These are phyloP conservation scores for Cyclospora cayetanensis DNA, from an alignment of 169 alveolate genomes.

Conservation along the genomic window DNA sequence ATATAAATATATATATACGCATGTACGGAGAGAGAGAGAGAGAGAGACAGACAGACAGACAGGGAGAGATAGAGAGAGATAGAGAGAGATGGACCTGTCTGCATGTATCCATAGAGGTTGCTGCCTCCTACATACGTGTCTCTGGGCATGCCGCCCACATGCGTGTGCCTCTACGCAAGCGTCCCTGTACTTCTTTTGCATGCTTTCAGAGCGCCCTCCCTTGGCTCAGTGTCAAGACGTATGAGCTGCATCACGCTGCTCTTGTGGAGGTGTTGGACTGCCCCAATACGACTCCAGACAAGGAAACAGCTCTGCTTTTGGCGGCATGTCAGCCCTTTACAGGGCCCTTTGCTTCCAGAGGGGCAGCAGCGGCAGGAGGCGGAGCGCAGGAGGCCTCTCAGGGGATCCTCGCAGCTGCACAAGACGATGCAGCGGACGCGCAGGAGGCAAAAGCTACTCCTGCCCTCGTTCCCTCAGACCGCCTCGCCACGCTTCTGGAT, in stretches of 20 bases:
- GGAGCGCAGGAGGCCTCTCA: not conserved
- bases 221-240: slow-evolving; percentile 9
- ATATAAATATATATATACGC: too few species aligned
- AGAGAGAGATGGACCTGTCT: too few species aligned
- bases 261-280: not conserved
- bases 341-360: slow-evolving; percentile 6
- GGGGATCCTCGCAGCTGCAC: not conserved
- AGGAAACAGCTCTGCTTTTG: not conserved
- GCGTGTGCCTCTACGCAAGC: too few species aligned
- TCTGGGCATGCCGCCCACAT: too few species aligned
- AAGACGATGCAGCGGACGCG: not conserved
- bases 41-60: too few species aligned
- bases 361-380: not conserved
- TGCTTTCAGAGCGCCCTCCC: slow-evolving; percentile 36
- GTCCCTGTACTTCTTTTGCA: too few species aligned
- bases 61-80: too few species aligned
- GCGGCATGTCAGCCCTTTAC: not conserved
- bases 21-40: too few species aligned
- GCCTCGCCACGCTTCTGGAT: slow-evolving; percentile 17
- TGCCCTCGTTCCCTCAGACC: not conserved
- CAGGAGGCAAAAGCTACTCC: not conserved
- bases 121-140: too few species aligned
- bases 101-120: too few species aligned
- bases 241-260: not conserved
- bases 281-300: not conserved